Evolutionary conservation across 164 flowering plant genomes (phyloP).

Genomic region (Cinnamomum chago): DNA sequence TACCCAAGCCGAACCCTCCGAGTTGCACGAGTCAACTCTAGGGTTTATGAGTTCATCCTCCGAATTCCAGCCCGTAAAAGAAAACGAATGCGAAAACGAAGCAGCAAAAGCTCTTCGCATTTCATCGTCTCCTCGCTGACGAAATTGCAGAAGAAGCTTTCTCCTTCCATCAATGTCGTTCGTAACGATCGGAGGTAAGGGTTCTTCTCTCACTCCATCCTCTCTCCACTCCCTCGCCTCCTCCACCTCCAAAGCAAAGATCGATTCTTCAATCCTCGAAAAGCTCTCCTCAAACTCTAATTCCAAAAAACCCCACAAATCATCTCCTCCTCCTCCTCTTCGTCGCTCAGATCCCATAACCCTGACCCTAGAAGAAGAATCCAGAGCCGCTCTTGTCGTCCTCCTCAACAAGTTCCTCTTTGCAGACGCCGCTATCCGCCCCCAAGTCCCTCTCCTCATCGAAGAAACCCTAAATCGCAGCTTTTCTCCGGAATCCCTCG

Average conservation of each 20-base stretch:
- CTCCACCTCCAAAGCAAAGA: conserved; percentile 27
- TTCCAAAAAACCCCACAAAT: conserved; percentile 8
- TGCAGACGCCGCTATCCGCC: conserved; percentile 25
- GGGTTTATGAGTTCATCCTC: no score
- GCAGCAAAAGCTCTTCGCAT: no score
- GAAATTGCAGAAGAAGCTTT: background rate
- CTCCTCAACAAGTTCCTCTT: conserved; percentile 54
- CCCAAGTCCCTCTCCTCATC: conserved; percentile 22
- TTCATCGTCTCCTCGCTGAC: no score
- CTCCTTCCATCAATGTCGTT: conserved; percentile 6
- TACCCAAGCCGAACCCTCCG: no score
- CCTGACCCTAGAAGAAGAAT: conserved; percentile 27
- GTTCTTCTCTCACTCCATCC: conserved; percentile 48
- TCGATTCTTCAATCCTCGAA: conserved; percentile 54
- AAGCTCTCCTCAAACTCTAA: conserved; percentile 18
- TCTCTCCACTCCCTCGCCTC: conserved; percentile 44
- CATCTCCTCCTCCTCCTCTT: background rate
- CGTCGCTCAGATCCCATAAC: conserved; percentile 10
- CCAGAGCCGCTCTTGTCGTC: conserved; percentile 55
- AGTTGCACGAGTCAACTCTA: no score
- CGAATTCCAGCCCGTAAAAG: no score
- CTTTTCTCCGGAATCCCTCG: background rate
- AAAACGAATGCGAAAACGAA: no score
- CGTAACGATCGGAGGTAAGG: conserved; percentile 53
- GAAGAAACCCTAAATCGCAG: conserved; percentile 23